Percentiles rank a stretch among this genome's conserved stretches.
Conservation (phyloP, 805 yeast genomes). For the Tetrapisispora namnaoensis region DNA sequence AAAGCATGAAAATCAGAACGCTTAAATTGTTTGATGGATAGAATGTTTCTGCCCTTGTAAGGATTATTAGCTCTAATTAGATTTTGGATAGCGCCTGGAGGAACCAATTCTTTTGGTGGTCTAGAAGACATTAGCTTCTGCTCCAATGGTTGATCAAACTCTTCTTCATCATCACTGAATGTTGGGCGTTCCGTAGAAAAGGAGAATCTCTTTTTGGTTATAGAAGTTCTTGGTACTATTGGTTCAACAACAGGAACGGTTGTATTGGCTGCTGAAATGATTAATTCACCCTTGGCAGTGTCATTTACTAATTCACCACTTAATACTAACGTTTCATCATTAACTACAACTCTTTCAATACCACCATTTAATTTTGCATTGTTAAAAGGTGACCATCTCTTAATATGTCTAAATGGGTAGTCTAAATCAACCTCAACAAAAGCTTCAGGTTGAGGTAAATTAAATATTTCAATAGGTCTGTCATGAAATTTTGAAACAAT, state of each 20-base stretch:
- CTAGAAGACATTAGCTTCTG: slow-evolving; percentile 54
- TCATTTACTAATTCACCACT: slow-evolving; percentile 65
- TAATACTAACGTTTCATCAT: slow-evolving; percentile 69
- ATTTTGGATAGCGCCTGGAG: slow-evolving; percentile 70
- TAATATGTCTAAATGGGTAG: slow-evolving; percentile 37
- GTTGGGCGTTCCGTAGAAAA: slow-evolving; percentile 35
- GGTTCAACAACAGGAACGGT: slow-evolving; percentile 21
- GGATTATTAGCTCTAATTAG: slow-evolving; percentile 78
- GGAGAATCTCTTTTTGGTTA: slow-evolving; percentile 39
- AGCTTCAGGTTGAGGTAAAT: slow-evolving; percentile 64
- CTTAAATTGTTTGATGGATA: slow-evolving; percentile 79
- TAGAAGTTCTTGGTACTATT: slow-evolving; percentile 34
- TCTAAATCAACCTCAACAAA: slow-evolving; percentile 76
- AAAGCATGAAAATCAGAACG: slow-evolving; percentile 86
- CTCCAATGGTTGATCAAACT: slow-evolving; percentile 43
- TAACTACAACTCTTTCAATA: slow-evolving; percentile 77
- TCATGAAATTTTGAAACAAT: slow-evolving; percentile 65
- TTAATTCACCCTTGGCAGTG: slow-evolving; percentile 54
- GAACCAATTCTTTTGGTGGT: slow-evolving; percentile 62
- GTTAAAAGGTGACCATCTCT: slow-evolving; percentile 47
- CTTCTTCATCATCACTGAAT: slow-evolving; percentile 34
- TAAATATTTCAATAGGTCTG: slow-evolving; percentile 75
- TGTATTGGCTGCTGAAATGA: slow-evolving; percentile 37
- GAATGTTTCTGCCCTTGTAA: slow-evolving; percentile 77
- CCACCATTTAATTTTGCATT: slow-evolving; percentile 59